These are phyloP conservation scores for Aspergillus intermedius DNA, from an alignment of 2,329 filamentous ascomycete genomes.

Conservation along the genomic window DNA sequence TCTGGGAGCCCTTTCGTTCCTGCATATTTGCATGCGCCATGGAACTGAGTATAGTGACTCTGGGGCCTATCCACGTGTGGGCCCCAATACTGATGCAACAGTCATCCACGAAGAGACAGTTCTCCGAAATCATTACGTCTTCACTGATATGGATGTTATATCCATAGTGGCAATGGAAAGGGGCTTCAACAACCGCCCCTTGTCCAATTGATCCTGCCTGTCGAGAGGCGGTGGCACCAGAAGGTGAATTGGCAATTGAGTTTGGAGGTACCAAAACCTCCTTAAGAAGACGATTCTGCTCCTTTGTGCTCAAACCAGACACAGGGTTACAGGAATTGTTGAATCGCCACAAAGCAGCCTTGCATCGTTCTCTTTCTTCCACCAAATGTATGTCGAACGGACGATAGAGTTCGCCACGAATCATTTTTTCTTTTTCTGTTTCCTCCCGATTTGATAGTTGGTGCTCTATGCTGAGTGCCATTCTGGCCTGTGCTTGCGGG, in stretches of 20 bases:
- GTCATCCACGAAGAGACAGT: constrained; percentile 83
- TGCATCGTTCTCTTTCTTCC: constrained; percentile 78
- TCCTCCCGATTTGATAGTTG: constrained; percentile 37
- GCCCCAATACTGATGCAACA: constrained; percentile 75
- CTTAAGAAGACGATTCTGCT: constrained; percentile 34
- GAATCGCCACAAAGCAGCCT: constrained; percentile 72
- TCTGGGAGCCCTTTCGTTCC: constrained; percentile 65
- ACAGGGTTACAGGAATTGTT: constrained; percentile 76
- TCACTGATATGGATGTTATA: constrained; percentile 89
- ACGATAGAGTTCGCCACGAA: constrained; percentile 69
- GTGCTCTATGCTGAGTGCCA: constrained; percentile 38
- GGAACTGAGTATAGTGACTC: constrained; percentile 78
- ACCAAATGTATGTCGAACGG: constrained; percentile 72
- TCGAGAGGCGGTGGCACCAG: constrained; percentile 48
- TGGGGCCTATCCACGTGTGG: constrained; percentile 62
- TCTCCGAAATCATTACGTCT: constrained; percentile 73
- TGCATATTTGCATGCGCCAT: constrained; percentile 67
- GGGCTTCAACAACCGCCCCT: constrained; percentile 72
- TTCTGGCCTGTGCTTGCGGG: constrained; percentile 38
- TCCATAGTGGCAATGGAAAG: constrained; percentile 89
- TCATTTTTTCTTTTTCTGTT: constrained; percentile 86
- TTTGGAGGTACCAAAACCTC: constrained; percentile 32
- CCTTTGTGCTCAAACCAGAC: constrained; percentile 57
- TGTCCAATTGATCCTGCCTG: constrained; percentile 60
- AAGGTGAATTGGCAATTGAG: constrained; percentile 40